Percentiles rank a stretch among this genome's conserved stretches.
Conservation (phyloP, 192 early-diverging fungal genomes). For the Chytriomyces sp. region DNA sequence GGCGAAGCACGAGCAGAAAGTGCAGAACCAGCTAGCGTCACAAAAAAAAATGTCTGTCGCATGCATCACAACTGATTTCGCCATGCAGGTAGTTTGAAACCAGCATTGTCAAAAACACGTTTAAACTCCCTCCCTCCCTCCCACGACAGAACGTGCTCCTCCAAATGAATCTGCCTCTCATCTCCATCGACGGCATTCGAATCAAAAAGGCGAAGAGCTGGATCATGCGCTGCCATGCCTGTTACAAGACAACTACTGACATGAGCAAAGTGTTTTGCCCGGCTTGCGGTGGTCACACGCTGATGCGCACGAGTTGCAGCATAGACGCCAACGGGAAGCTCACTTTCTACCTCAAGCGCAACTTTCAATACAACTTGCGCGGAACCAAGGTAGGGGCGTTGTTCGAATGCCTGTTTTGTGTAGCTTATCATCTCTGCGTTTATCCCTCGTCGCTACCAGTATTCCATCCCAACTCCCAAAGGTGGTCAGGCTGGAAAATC, state of each 20-base stretch:
- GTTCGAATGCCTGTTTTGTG: neutral
- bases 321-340: slow-evolving; percentile 81
- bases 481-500: slow-evolving; percentile 65
- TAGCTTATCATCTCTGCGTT: neutral
- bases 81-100: slow-evolving; percentile 71
- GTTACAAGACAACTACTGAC: slow-evolving; percentile 81
- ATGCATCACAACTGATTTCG: slow-evolving; percentile 90
- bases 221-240: slow-evolving; percentile 93
- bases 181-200: slow-evolving; percentile 79
- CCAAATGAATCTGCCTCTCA: slow-evolving; percentile 85
- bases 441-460: slow-evolving; percentile 43
- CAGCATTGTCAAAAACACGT: neutral
- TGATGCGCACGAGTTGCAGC: slow-evolving; percentile 79
- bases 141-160: slow-evolving; percentile 77
- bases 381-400: slow-evolving; percentile 72
- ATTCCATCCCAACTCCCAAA: slow-evolving; percentile 79
- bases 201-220: slow-evolving; percentile 81
- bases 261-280: slow-evolving; percentile 94
- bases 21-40: slow-evolving; percentile 12
- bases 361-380: slow-evolving; percentile 86
- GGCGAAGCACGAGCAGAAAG: slow-evolving; percentile 31
- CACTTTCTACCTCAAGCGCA: slow-evolving; percentile 82
- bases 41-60: slow-evolving; percentile 67
- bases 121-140: neutral
- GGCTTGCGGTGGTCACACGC: slow-evolving; percentile 83